Conservation (phyloP, 208 protist species). For the Leishmania turanica region DNA sequence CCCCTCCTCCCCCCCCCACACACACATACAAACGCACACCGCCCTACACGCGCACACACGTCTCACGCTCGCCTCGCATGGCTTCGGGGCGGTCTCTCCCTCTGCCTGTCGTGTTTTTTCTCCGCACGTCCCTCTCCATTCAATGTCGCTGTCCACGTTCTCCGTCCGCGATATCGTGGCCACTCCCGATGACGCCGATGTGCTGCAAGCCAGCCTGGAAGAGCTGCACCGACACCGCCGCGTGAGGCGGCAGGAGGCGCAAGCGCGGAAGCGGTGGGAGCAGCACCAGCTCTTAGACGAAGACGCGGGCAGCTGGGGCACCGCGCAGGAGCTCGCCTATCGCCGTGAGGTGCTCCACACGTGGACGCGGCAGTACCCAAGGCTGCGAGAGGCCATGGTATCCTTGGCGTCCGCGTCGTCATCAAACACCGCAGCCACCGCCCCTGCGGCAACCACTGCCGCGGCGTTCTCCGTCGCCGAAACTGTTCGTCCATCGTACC, state of each 20-base stretch:
- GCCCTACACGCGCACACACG: neutral
- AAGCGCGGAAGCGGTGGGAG: slow-evolving; percentile 10
- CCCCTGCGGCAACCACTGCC: neutral
- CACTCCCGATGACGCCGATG: slow-evolving; percentile 21
- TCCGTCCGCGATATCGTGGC: slow-evolving; percentile 31
- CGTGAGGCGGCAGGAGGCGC: slow-evolving; percentile 12
- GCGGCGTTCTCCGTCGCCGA: slow-evolving; percentile 22
- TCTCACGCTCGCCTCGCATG: neutral
- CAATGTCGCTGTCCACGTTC: neutral
- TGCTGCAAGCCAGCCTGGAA: slow-evolving; percentile 16
- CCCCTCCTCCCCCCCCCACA: neutral
- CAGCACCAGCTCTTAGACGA: neutral
- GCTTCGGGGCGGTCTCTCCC: neutral
- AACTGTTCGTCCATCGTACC: slow-evolving; percentile 10
- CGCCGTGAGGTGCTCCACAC: slow-evolving; percentile 25
- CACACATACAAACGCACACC: neutral
- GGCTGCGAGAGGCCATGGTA: slow-evolving; percentile 16
- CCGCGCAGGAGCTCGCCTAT: slow-evolving; percentile 26
- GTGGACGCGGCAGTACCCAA: slow-evolving; percentile 25
- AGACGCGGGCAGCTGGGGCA: neutral
- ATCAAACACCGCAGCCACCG: neutral
- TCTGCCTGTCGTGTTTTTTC: too few relatives aligned
- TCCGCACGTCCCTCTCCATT: neutral
- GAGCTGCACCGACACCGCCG: slow-evolving; percentile 26
- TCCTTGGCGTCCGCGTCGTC: neutral